phyloP scores from a whole-genome alignment of 306 rosid species.

The Vigna radiata region DNA sequence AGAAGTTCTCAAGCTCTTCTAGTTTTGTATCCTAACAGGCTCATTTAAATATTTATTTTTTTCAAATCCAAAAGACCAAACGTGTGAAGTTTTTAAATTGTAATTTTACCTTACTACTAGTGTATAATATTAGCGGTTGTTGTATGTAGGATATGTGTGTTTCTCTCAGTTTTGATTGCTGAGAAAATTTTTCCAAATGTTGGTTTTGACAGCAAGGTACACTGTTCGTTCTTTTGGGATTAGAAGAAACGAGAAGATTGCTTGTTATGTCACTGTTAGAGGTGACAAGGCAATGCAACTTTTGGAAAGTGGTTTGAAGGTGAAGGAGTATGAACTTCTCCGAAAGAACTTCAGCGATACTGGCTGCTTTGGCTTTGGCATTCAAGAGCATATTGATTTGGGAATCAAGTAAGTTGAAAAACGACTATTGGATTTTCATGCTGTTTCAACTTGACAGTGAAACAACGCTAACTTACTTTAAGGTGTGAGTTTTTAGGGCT shows the following conservation, averaged over 20 bases:
- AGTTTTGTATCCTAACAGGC: neutral
- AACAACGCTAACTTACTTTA: too few species aligned
- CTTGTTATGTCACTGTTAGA: slow-evolving; percentile 86
- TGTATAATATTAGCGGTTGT: neutral
- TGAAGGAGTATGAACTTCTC: slow-evolving; percentile 79
- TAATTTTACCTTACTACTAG: neutral
- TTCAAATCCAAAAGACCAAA: neutral
- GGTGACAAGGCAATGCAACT: slow-evolving; percentile 93
- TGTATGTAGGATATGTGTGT: neutral
- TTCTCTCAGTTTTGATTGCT: neutral
- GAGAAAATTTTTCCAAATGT: neutral
- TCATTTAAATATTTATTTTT: neutral
- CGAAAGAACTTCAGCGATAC: slow-evolving; percentile 87
- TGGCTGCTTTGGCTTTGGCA: slow-evolving; percentile 89
- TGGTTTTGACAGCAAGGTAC: slow-evolving; percentile 65
- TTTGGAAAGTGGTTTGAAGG: slow-evolving; percentile 87
- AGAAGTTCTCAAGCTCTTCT: neutral
- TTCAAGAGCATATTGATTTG: slow-evolving; percentile 86
- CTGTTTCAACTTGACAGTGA: neutral
- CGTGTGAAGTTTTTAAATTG: neutral
- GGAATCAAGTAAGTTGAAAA: slow-evolving; percentile 81
- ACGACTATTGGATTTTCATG: slow-evolving; percentile 14
- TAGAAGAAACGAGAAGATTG: slow-evolving; percentile 87
- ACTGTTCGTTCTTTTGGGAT: slow-evolving; percentile 85
- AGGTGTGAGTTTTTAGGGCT: neutral